These are phyloP conservation scores for Juncus inflexus DNA, from an alignment of 176 grass and related monocot species.

Conservation along the genomic window DNA sequence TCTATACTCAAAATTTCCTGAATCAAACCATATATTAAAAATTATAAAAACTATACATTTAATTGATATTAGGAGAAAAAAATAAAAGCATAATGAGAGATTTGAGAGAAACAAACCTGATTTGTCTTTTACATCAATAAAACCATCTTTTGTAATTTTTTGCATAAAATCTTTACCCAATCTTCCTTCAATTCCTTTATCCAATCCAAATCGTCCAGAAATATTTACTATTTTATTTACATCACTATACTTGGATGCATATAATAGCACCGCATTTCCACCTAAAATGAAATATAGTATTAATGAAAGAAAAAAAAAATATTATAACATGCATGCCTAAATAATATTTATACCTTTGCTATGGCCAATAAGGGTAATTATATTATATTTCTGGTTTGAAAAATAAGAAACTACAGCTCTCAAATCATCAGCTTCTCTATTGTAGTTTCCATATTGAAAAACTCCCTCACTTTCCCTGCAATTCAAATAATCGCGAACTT, in stretches of 20 bases:
- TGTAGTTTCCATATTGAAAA: constrained; percentile 73
- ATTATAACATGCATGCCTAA: neutral
- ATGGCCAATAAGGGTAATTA: constrained; percentile 76
- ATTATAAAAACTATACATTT: neutral
- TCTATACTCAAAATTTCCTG: constrained; percentile 60
- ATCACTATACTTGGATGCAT: constrained; percentile 66
- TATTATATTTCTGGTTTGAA: constrained; percentile 51
- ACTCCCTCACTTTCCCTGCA: constrained; percentile 73
- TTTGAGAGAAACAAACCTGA: constrained; percentile 44
- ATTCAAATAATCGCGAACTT: constrained; percentile 10
- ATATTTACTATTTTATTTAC: constrained; percentile 54
- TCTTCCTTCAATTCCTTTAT: constrained; percentile 64
- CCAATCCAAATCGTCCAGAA: constrained; percentile 72
- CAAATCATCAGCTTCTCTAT: constrained; percentile 73
- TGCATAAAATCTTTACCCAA: constrained; percentile 76
- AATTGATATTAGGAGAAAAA: constrained; percentile 18
- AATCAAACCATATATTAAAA: neutral
- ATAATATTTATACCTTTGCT: constrained; percentile 60
- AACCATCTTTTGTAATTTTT: constrained; percentile 70
- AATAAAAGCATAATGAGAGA: constrained; percentile 12
- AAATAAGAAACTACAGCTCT: constrained; percentile 54
- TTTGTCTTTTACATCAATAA: constrained; percentile 78
- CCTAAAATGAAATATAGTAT: constrained; percentile 24
- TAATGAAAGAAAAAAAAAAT: neutral
- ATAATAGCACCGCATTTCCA: constrained; percentile 78